A percentile compares a stretch with the other conserved stretches of the same genome.
Conservation (phyloP, 768 basidiomycete species). For the Naganishia antarctica region DNA sequence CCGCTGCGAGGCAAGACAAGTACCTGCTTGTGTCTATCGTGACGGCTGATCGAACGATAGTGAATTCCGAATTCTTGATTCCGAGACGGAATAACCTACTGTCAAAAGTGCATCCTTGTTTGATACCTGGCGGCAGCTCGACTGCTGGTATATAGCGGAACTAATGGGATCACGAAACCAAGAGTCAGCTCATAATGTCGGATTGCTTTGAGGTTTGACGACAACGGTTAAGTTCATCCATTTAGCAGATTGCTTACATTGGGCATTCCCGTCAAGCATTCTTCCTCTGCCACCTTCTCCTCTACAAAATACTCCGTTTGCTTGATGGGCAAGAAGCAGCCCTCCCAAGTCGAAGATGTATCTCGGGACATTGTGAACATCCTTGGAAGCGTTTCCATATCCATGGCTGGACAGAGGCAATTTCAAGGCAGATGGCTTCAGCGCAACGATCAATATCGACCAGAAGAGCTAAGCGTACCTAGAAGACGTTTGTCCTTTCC, state of each 20-base stretch:
- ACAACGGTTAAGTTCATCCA: too few species aligned
- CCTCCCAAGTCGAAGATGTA: conserved; percentile 18
- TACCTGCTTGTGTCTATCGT: conserved; percentile 47
- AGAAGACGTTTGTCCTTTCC: conserved; percentile 40
- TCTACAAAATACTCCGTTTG: conserved; percentile 48
- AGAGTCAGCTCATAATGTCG: too few species aligned
- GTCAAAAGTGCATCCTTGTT: conserved; percentile 21
- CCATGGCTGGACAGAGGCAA: conserved; percentile 12
- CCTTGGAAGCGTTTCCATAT: conserved; percentile 39
- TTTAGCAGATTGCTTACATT: too few species aligned
- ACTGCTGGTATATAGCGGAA: conserved; percentile 1
- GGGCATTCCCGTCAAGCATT: conserved; percentile 44
- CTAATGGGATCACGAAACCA: neutral
- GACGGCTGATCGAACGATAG: conserved; percentile 47
- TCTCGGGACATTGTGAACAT: conserved; percentile 40
- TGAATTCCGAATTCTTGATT: neutral
- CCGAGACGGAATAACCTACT: conserved; percentile 10
- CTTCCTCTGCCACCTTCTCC: conserved; percentile 40
- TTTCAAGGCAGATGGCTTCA: too few species aligned
- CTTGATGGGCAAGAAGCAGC: conserved; percentile 40
- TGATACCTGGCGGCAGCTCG: conserved; percentile 10
- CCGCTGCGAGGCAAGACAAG: conserved; percentile 37
- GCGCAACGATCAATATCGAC: too few species aligned
- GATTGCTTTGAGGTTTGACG: too few species aligned
- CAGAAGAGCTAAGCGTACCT: conserved; percentile 6